Evolutionary conservation across 331 rosid genomes (phyloP).

Genomic region (Quercus tomentella): DNA sequence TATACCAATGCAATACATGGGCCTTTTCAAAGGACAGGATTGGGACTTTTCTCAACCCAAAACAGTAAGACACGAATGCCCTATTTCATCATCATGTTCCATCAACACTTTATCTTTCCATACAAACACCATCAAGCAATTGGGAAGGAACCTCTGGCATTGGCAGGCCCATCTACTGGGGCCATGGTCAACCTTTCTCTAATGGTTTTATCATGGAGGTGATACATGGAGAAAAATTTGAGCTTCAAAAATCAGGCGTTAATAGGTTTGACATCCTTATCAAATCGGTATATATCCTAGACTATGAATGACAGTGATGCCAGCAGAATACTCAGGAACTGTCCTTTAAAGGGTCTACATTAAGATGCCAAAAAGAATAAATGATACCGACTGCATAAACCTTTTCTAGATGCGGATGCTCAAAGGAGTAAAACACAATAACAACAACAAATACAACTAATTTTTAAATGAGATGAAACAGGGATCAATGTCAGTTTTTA

Average conservation of each 20-base stretch:
- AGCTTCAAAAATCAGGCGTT: not conserved
- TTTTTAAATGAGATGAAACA: not conserved
- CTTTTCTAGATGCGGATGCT: not conserved
- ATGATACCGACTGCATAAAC: not conserved
- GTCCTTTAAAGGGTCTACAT: not conserved
- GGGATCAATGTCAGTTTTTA: not conserved
- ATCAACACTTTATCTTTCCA: not conserved
- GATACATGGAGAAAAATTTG: not conserved
- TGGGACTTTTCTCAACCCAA: constrained; percentile 6
- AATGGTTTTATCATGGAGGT: not conserved
- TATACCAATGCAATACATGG: not conserved
- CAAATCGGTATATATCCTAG: not conserved
- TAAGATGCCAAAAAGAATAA: not conserved
- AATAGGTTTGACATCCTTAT: not conserved
- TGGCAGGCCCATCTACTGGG: not conserved
- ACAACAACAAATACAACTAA: not conserved
- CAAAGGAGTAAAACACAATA: not conserved
- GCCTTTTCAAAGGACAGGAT: not conserved
- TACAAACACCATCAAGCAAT: not conserved
- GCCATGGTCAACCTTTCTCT: not conserved
- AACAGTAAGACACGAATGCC: not conserved
- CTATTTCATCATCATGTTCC: not conserved
- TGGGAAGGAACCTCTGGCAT: not conserved
- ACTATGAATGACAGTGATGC: not conserved
- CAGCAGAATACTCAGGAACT: not conserved